These are phyloP conservation scores for Hylodesmum podocarpum DNA, from an alignment of 306 rosid genomes.

Conservation along the genomic window DNA sequence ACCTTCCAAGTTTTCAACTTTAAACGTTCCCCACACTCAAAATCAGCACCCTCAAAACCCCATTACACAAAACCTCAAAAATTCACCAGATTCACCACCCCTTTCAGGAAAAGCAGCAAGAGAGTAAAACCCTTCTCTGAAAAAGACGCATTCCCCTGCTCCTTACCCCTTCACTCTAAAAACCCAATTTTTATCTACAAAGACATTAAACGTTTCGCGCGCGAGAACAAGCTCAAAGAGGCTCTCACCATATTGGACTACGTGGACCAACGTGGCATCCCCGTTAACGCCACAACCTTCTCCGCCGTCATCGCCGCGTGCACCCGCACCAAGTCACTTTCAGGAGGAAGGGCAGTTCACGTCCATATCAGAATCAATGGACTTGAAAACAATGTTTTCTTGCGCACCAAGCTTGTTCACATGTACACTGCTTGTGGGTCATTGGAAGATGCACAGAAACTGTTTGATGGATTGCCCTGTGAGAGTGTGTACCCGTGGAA, in stretches of 20 bases:
- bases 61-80: not conserved
- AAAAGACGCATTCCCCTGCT: conserved; percentile 64
- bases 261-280: conserved; percentile 63
- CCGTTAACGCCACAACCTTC: conserved; percentile 68
- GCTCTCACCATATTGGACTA: conserved; percentile 67
- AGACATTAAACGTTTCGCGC: conserved; percentile 55
- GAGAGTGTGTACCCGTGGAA: conserved; percentile 68
- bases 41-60: not conserved
- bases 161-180: conserved; percentile 68
- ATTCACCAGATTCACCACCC: not conserved
- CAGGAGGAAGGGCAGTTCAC: conserved; percentile 49
- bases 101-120: not conserved
- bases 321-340: conserved; percentile 51
- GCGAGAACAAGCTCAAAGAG: conserved; percentile 49
- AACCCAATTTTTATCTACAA: conserved; percentile 64
- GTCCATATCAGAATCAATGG: conserved; percentile 53
- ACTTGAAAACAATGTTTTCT: conserved; percentile 53
- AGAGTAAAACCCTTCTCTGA: conserved; percentile 34
- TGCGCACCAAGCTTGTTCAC: conserved; percentile 52
- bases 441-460: conserved; percentile 46
- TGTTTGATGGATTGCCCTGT: conserved; percentile 52
- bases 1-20: conserved; percentile 12
- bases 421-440: conserved; percentile 70
- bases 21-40: conserved; percentile 29
- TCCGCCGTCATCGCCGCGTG: conserved; percentile 64